Evolutionary conservation across 257 asterid species (phyloP).

Genomic region (Salvia splendens): DNA sequence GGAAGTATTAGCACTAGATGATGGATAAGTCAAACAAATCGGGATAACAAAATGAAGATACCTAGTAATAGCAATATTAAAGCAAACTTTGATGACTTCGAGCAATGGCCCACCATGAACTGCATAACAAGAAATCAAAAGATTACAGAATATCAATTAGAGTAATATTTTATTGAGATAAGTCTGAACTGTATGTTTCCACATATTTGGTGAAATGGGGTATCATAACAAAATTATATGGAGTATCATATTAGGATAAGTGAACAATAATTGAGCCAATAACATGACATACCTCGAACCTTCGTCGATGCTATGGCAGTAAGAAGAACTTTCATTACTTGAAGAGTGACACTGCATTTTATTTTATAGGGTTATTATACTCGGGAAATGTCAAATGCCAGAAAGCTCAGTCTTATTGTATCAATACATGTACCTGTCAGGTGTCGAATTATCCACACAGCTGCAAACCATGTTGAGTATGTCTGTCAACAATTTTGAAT

Average conservation of each 20-base stretch:
- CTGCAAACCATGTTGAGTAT: constrained; percentile 83
- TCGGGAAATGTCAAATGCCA: constrained; percentile 28
- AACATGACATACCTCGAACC: constrained; percentile 71
- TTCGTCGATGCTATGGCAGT: constrained; percentile 85
- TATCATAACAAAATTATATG: constrained; percentile 1
- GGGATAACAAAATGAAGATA: constrained; percentile 37
- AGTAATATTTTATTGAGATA: constrained; percentile 20
- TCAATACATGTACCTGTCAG: constrained; percentile 69
- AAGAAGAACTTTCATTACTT: constrained; percentile 93
- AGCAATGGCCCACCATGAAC: constrained; percentile 95
- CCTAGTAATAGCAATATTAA: constrained; percentile 94
- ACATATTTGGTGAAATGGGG: constrained; percentile 13
- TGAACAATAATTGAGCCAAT: constrained; percentile 24
- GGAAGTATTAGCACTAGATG: constrained; percentile 38
- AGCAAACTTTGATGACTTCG: constrained; percentile 87
- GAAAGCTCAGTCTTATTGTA: constrained; percentile 22
- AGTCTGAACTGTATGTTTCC: constrained; percentile 25
- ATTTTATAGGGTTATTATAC: constrained; percentile 34
- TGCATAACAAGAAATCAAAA: constrained; percentile 47
- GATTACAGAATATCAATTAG: constrained; percentile 14
- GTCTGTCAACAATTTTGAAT: constrained; percentile 68
- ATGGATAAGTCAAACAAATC: constrained; percentile 29
- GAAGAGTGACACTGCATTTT: constrained; percentile 86
- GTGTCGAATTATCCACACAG: constrained; percentile 84
- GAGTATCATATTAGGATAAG: neutral